phyloP scores from a whole-genome alignment of 2,329 filamentous ascomycete genomes.

The Penicillium psychrosexuale region DNA sequence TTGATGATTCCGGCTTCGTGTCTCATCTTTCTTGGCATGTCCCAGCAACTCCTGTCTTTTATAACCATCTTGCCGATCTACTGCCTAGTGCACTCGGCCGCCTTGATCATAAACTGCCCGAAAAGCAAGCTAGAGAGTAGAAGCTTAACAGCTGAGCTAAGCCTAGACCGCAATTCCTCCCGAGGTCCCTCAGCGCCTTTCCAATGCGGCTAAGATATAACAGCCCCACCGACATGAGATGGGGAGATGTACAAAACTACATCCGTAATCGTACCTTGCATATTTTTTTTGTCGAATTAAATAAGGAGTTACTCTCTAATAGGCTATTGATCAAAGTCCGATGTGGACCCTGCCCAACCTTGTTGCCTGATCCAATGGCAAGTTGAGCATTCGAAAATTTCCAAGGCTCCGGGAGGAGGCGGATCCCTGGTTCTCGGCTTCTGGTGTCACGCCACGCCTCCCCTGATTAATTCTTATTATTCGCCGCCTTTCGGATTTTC shows the following conservation, averaged over 20 bases:
- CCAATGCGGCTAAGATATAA: background rate
- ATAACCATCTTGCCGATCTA: background rate
- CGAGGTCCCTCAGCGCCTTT: background rate
- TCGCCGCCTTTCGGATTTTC: background rate
- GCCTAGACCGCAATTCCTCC: background rate
- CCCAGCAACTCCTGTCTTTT: background rate
- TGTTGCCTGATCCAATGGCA: conserved; percentile 3
- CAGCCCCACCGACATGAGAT: background rate
- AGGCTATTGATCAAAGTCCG: background rate
- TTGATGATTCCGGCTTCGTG: background rate
- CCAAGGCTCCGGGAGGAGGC: conserved; percentile 14
- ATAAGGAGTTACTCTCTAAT: background rate
- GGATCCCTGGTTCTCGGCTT: conserved; percentile 11
- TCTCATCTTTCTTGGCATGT: background rate
- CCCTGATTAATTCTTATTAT: conserved; percentile 16
- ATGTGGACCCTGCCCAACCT: background rate
- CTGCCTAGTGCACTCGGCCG: background rate
- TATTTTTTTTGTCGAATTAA: background rate
- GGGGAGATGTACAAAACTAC: background rate
- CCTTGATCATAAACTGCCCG: background rate
- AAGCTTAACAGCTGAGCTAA: background rate
- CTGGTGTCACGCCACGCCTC: conserved; percentile 24
- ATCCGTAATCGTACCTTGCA: background rate
- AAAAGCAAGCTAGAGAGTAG: background rate
- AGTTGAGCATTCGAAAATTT: conserved; percentile 5